A percentile compares a stretch with the other conserved stretches of the same genome.
Conservation (phyloP, 148 eudicot genomes). For the Camellia lanceoleosa region DNA sequence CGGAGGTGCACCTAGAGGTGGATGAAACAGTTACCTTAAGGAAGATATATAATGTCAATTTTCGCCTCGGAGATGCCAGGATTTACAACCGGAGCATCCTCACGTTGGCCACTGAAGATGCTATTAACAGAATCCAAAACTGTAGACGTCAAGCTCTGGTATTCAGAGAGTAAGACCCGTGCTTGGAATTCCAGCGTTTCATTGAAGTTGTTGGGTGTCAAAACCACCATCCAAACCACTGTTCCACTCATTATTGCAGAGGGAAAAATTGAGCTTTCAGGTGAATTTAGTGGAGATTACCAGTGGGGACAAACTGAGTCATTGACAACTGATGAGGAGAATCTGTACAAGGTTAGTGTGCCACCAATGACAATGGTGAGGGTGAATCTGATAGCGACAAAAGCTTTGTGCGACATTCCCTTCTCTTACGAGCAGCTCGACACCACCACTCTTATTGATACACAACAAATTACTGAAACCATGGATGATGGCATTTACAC, state of each 20-base stretch:
- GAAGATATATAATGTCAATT: background rate
- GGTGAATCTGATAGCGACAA: background rate
- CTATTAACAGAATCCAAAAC: background rate
- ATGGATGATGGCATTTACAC: conserved; percentile 7
- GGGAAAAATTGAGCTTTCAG: background rate
- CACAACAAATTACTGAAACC: background rate
- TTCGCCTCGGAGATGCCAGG: conserved; percentile 6
- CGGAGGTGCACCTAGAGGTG: conserved; percentile 1
- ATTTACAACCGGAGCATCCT: background rate
- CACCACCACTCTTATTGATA: background rate
- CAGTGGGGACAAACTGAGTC: conserved; percentile 11
- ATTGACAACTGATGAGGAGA: background rate
- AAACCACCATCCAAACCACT: background rate
- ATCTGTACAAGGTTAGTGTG: background rate
- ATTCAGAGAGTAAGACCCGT: background rate
- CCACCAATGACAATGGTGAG: background rate
- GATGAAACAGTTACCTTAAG: conserved; percentile 3
- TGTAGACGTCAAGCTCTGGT: background rate
- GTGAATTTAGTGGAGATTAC: background rate
- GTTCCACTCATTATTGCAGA: background rate
- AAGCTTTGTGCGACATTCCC: background rate
- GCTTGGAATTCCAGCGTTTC: conserved; percentile 8
- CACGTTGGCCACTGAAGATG: background rate
- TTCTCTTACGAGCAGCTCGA: background rate
- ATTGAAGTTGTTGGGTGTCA: background rate